phyloP scores from a whole-genome alignment of 164 flowering plant genomes.

The Santalum album region DNA sequence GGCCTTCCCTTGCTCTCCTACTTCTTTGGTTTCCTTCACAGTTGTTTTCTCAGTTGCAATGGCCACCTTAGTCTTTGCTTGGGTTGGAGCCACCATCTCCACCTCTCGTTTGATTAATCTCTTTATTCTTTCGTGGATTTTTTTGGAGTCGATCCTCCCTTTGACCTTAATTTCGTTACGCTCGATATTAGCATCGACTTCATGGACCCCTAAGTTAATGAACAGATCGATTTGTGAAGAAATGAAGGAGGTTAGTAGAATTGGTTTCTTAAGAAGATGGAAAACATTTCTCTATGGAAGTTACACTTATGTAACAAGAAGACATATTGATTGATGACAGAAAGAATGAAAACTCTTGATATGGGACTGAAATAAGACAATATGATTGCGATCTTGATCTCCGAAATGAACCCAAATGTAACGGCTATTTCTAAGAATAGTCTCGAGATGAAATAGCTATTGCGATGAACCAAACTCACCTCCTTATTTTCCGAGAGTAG shows the following conservation, averaged over 20 bases:
- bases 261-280: neutral
- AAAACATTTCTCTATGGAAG: too few species aligned
- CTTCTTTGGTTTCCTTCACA: neutral
- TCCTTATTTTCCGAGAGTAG: too few species aligned
- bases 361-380: too few species aligned
- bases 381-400: too few species aligned
- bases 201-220: constrained; percentile 37
- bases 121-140: constrained; percentile 33
- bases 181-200: constrained; percentile 40
- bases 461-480: too few species aligned
- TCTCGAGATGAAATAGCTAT: too few species aligned
- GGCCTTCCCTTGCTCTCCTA: neutral
- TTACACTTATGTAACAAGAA: too few species aligned
- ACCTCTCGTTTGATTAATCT: constrained; percentile 44
- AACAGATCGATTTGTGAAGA: neutral
- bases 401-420: too few species aligned
- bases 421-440: too few species aligned
- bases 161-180: constrained; percentile 42
- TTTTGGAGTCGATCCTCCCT: constrained; percentile 38
- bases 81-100: constrained; percentile 21
- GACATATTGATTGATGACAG: too few species aligned
- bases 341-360: too few species aligned
- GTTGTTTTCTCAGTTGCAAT: neutral
- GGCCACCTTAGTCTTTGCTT: constrained; percentile 9
- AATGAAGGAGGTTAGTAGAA: neutral